A percentile compares a stretch with the other conserved stretches of the same genome.
phyloP scores from a whole-genome alignment of 73 alveolate species.

The Urostyla sp. region DNA sequence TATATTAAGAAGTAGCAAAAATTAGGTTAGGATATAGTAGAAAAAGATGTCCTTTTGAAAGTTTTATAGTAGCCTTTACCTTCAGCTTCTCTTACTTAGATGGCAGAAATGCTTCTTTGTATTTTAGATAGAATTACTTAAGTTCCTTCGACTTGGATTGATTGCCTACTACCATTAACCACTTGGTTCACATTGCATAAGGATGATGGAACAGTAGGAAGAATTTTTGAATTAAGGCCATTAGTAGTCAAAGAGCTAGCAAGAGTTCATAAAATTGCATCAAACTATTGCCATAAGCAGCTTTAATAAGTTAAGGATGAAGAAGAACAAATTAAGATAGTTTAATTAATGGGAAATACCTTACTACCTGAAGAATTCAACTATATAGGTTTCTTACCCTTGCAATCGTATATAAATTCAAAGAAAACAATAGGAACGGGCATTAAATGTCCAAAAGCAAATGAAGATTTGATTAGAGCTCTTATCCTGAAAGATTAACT shows the following conservation, averaged over 20 bases:
- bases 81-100: constrained; percentile 1
- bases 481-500: constrained; percentile 33
- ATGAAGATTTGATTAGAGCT: constrained; percentile 23
- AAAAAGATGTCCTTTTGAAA: constrained; percentile 2
- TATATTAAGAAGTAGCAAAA: neutral
- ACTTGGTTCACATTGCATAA: constrained; percentile 42
- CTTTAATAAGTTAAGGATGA: constrained; percentile 13
- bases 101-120: neutral
- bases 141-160: constrained; percentile 31
- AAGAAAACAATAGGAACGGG: constrained; percentile 29
- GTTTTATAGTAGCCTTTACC: constrained; percentile 7
- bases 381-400: constrained; percentile 56
- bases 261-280: constrained; percentile 16
- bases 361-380: constrained; percentile 24
- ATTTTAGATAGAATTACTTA: constrained; percentile 31
- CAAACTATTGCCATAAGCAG: constrained; percentile 5
- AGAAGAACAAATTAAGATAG: constrained; percentile 16
- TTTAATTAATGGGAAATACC: constrained; percentile 21
- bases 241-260: constrained; percentile 5
- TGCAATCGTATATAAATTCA: constrained; percentile 19
- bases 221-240: constrained; percentile 15
- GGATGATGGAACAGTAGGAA: neutral
- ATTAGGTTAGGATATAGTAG: neutral
- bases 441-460: constrained; percentile 33
- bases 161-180: constrained; percentile 1